Evolutionary conservation across 495 filamentous ascomycete species (phyloP).

Genomic region (Aspergillus funiculosus): DNA sequence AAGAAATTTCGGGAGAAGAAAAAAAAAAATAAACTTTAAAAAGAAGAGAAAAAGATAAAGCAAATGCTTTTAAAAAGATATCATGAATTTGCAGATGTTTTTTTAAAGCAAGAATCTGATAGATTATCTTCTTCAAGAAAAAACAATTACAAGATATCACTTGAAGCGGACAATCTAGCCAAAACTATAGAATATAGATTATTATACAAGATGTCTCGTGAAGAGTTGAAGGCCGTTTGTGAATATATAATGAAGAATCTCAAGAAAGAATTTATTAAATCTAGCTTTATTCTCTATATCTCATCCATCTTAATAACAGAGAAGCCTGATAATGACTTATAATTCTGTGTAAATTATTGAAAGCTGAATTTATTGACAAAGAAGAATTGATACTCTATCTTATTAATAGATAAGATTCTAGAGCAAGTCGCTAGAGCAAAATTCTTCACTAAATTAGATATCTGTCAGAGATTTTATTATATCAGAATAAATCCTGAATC

Average conservation of each 20-base stretch:
- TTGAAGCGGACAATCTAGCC: too few relatives aligned
- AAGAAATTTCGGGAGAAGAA: too few relatives aligned
- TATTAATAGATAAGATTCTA: constrained; percentile 40
- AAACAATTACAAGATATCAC: too few relatives aligned
- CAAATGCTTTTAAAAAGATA: too few relatives aligned
- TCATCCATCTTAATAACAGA: constrained; percentile 32
- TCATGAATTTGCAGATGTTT: too few relatives aligned
- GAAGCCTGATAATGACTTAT: constrained; percentile 29
- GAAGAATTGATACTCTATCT: constrained; percentile 42
- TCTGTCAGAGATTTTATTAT: constrained; percentile 34
- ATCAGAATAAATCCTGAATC: constrained; percentile 23
- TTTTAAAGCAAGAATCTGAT: too few relatives aligned
- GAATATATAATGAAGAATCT: background rate
- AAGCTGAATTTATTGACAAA: constrained; percentile 37
- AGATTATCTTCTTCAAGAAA: too few relatives aligned
- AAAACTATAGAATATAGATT: too few relatives aligned
- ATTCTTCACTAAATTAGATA: constrained; percentile 44
- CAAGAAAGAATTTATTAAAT: constrained; percentile 37
- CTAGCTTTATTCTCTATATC: constrained; percentile 11
- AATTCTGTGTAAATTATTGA: constrained; percentile 44
- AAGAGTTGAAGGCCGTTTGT: background rate
- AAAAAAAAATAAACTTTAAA: too few relatives aligned
- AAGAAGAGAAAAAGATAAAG: too few relatives aligned
- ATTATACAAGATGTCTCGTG: background rate
- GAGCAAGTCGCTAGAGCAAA: constrained; percentile 21